These are phyloP conservation scores for Yarrowia galli DNA, from an alignment of 1,139 yeast species.

Conservation along the genomic window DNA sequence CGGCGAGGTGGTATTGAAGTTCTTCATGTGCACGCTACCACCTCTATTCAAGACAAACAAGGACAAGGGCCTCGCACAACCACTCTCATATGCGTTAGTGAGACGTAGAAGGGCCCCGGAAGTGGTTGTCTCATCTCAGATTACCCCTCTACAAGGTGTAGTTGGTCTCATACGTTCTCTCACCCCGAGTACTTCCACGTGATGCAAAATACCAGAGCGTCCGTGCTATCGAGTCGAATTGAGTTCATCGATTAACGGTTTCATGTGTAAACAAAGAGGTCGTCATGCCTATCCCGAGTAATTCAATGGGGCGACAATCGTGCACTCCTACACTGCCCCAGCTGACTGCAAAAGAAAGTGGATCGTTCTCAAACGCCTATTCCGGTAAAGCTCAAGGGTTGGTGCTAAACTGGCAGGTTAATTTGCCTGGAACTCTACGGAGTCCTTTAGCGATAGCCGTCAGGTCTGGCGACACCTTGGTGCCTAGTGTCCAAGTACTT, in stretches of 20 bases:
- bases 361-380: neutral
- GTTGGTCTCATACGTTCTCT: too few relatives aligned
- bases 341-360: neutral
- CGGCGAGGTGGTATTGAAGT: neutral
- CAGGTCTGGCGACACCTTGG: neutral
- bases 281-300: slow-evolving; percentile 1
- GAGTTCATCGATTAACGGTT: slow-evolving; percentile 1
- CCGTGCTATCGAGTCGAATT: neutral
- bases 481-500: neutral
- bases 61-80: neutral
- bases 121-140: neutral
- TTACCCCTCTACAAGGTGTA: neutral
- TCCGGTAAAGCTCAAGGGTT: slow-evolving; percentile 15
- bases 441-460: neutral
- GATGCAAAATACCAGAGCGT: too few relatives aligned
- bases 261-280: neutral
- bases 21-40: neutral
- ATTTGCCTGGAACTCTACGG: neutral
- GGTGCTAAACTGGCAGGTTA: slow-evolving; percentile 21
- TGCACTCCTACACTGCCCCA: neutral
- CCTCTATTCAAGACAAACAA: neutral
- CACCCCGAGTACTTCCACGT: too few relatives aligned
- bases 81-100: neutral
- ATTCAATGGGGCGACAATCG: neutral
- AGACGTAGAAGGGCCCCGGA: neutral